Percentiles rank a stretch among this genome's conserved stretches.
These are phyloP conservation scores for Gryganskiella cystojenkinii DNA, from an alignment of 192 early-diverging fungal species.

Conservation along the genomic window DNA sequence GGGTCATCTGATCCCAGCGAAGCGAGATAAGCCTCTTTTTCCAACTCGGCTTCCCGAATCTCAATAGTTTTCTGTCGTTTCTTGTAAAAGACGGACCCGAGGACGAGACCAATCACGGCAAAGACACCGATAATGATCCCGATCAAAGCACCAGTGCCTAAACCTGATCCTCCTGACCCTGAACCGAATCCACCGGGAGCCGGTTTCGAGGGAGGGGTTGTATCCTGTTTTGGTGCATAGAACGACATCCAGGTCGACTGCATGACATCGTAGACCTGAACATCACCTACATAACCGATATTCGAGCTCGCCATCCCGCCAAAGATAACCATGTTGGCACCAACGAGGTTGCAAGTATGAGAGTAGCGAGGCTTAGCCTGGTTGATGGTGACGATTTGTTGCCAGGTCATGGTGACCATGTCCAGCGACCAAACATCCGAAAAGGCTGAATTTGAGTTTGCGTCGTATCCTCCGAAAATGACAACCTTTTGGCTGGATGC, in stretches of 20 bases:
- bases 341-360: conserved; percentile 44
- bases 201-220: conserved; percentile 18
- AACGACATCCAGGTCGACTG: conserved; percentile 12
- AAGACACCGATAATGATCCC: conserved; percentile 21
- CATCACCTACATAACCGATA: conserved; percentile 24
- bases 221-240: conserved; percentile 25
- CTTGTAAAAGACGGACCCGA: conserved; percentile 17
- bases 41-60: conserved; percentile 35
- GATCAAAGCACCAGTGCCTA: conserved; percentile 18
- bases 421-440: conserved; percentile 39
- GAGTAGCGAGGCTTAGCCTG: background rate
- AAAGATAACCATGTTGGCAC: conserved; percentile 46
- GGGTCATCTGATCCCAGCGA: conserved; percentile 24
- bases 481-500: conserved; percentile 38
- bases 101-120: background rate
- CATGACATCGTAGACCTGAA: conserved; percentile 39
- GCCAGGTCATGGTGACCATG: conserved; percentile 38
- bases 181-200: conserved; percentile 3
- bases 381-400: conserved; percentile 14
- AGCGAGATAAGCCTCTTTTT: conserved; percentile 31
- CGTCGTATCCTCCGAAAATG: conserved; percentile 39
- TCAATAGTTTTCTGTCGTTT: conserved; percentile 26
- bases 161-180: background rate
- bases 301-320: conserved; percentile 7
- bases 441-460: conserved; percentile 8